Conservation (phyloP, 1,284 basidiomycete species). For the Malassezia equina region DNA sequence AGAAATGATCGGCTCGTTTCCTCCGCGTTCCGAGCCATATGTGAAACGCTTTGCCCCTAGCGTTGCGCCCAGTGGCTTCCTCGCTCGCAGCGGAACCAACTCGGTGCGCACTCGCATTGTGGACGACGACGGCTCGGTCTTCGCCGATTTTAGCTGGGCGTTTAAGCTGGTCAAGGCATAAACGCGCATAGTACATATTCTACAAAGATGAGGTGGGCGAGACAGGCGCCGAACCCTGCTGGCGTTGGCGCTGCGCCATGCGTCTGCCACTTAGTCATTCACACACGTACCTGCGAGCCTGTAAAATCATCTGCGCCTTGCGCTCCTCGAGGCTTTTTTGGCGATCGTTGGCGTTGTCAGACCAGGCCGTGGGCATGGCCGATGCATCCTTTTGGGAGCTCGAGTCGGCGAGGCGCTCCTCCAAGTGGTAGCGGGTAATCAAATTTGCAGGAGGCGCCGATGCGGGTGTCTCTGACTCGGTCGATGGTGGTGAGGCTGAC, state of each 20-base stretch:
- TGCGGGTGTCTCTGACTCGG: neutral
- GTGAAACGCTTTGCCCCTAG: constrained; percentile 49
- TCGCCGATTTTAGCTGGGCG: constrained; percentile 54
- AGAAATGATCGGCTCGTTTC: constrained; percentile 81
- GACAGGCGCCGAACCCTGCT: neutral
- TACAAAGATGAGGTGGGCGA: neutral
- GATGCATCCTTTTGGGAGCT: neutral
- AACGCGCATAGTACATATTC: neutral
- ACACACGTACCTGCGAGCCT: constrained; percentile 3
- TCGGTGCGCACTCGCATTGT: constrained; percentile 61
- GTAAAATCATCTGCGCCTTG: constrained; percentile 16
- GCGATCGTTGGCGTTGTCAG: constrained; percentile 5
- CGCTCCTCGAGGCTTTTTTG: constrained; percentile 10
- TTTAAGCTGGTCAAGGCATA: constrained; percentile 30
- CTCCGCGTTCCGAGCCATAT: constrained; percentile 48
- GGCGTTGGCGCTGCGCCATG: constrained; percentile 7
- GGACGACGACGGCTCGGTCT: constrained; percentile 64
- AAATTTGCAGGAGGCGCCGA: neutral
- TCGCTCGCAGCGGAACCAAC: constrained; percentile 67
- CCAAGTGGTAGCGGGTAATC: constrained; percentile 10
- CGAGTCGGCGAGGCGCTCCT: neutral
- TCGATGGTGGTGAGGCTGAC: neutral
- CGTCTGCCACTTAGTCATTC: neutral
- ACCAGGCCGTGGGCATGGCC: neutral
- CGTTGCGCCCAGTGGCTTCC: constrained; percentile 55